A percentile compares a stretch with the other conserved stretches of the same genome.
Conservation (phyloP, 2,329 filamentous ascomycete species). For the Pyricularia sp. region DNA sequence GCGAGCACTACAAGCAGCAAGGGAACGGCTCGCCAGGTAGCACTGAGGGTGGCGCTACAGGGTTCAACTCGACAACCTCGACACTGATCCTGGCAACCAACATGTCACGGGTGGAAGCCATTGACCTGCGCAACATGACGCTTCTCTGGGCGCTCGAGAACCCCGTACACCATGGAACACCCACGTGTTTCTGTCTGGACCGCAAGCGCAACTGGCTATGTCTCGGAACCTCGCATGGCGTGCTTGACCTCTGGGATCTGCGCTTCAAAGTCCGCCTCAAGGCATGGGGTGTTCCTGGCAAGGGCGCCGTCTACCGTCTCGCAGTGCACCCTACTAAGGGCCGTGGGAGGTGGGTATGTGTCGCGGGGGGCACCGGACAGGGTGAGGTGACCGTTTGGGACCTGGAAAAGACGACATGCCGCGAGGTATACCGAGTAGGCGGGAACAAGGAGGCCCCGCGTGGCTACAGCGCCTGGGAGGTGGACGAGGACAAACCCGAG, state of each 20-base stretch:
- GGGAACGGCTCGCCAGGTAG: conserved; percentile 29
- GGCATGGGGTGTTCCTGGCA: conserved; percentile 79
- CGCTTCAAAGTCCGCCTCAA: conserved; percentile 85
- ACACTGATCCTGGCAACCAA: conserved; percentile 81
- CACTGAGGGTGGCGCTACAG: neutral
- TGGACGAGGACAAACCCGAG: conserved; percentile 83
- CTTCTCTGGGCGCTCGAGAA: conserved; percentile 74
- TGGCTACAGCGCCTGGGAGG: conserved; percentile 73
- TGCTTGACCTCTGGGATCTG: conserved; percentile 91
- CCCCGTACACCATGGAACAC: conserved; percentile 82
- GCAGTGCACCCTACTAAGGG: conserved; percentile 70
- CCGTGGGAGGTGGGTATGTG: conserved; percentile 75
- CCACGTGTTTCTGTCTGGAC: conserved; percentile 86
- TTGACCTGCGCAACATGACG: conserved; percentile 64
- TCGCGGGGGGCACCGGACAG: conserved; percentile 76
- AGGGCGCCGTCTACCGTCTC: conserved; percentile 70
- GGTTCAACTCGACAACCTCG: conserved; percentile 34
- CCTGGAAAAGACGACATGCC: conserved; percentile 78
- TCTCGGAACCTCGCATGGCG: conserved; percentile 84
- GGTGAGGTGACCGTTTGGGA: conserved; percentile 96
- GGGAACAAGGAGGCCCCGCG: conserved; percentile 50
- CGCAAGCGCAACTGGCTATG: conserved; percentile 82
- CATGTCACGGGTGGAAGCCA: conserved; percentile 68
- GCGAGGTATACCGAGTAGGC: conserved; percentile 75
- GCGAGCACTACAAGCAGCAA: conserved; percentile 83